Base-by-base conservation (phyloP, 2,329 filamentous ascomycete genomes). In the Amauroascus niger region DNA sequence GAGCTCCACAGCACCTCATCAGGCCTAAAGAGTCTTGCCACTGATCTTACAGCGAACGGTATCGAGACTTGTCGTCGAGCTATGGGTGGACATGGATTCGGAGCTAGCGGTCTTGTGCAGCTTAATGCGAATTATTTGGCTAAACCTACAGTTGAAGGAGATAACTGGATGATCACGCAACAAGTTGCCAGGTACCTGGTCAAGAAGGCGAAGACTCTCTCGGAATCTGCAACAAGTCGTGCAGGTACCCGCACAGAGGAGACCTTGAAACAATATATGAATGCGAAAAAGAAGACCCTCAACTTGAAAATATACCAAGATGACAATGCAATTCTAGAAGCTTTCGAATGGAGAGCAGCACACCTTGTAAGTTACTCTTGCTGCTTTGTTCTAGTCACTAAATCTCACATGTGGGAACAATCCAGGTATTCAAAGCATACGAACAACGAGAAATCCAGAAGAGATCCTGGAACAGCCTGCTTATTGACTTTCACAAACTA, bases 101-200 rank as follows among this genome's bases (percentile, higher is more conserved):
- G 76, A 3, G 74, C 71, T 1, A 78, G 74, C 60, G 76, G 76
- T 1, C 69, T 78, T 30, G 73, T 79, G 9, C 74, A 76, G 28
- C 64, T 78, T 35, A 77, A 78, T 58, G 68, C 71, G 13, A 74
- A 76, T 54, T 77, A 77, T 50, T 65, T 77, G 4, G 64, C 75
- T 2, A 79, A 79, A 60, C 75, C 75, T 0, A 79, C 76, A 0
- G 77, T 79, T 1, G 76, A 79, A 58, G 76, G 77, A 1, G 76
- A 79, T 60, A 79, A 79, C 53, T 78, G 75, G 74, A 79, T 79
- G 76, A 78, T 79, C 39, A 78, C 74, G 0, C 76, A 79, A 55
- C 76, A 79, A 62, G 74, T 74, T 2, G 73, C 74, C 0, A 68
- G 69, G 22, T 75, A 74, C 55, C 61, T 79, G 22, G 76, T 79